Conservation (phyloP, 2,329 filamentous ascomycete genomes). For the Fusarium aywerte region DNA sequence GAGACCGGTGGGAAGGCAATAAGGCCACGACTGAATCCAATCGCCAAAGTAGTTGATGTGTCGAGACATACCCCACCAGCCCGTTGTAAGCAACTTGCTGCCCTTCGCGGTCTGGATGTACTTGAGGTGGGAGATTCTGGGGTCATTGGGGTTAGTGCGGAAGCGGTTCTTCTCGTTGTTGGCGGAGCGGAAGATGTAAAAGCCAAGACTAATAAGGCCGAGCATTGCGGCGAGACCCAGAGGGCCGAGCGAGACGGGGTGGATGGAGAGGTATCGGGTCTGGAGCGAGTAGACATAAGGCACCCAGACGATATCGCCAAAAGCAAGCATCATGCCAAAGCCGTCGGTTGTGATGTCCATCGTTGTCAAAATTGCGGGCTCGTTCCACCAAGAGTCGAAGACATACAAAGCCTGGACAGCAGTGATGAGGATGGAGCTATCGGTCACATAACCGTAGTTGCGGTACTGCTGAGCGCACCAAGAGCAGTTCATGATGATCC, state of each 20-base stretch:
- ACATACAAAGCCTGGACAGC: slow-evolving; percentile 84
- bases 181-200: slow-evolving; percentile 90
- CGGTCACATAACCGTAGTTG: slow-evolving; percentile 82
- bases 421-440: slow-evolving; percentile 85
- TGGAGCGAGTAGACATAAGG: slow-evolving; percentile 90
- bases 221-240: slow-evolving; percentile 72
- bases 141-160: slow-evolving; percentile 85
- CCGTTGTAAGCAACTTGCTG: slow-evolving; percentile 81
- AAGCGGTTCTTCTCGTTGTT: slow-evolving; percentile 97
- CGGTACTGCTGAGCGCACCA: slow-evolving; percentile 91
- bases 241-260: slow-evolving; percentile 82
- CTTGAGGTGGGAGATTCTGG: slow-evolving; percentile 79
- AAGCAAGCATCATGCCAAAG: slow-evolving; percentile 94
- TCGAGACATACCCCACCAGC: slow-evolving; percentile 92
- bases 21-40: slow-evolving; percentile 94
- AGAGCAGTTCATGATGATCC: slow-evolving; percentile 85
- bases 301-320: slow-evolving; percentile 93
- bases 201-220: slow-evolving; percentile 76
- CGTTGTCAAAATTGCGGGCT: slow-evolving; percentile 87
- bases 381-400: slow-evolving; percentile 86
- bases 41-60: slow-evolving; percentile 98
- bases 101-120: slow-evolving; percentile 88
- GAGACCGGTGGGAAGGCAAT: slow-evolving; percentile 85
- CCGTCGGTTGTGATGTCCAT: slow-evolving; percentile 95
- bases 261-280: slow-evolving; percentile 82